Conservation (phyloP, 306 rosid genomes). For the Cercis canadensis region DNA sequence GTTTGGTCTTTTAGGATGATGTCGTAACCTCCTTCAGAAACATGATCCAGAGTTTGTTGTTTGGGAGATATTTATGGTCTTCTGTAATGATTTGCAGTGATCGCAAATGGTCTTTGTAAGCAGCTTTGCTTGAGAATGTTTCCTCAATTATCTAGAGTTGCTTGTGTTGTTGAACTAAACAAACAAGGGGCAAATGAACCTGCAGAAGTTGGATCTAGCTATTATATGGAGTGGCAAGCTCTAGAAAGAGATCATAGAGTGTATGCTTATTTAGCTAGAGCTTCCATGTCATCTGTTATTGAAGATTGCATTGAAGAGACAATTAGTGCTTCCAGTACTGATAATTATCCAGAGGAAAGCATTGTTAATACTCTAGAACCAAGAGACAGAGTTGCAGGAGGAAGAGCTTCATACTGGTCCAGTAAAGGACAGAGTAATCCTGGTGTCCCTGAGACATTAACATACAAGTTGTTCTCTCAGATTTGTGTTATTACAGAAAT, state of each 20-base stretch:
- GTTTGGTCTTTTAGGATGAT: conserved; percentile 1
- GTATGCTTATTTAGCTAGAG: conserved; percentile 58
- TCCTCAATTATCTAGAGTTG: conserved; percentile 73
- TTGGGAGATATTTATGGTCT: too few species aligned
- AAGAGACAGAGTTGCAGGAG: conserved; percentile 31
- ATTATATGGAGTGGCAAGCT: conserved; percentile 56
- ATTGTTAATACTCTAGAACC: conserved; percentile 69
- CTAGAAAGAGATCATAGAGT: conserved; percentile 70
- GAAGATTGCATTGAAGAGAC: conserved; percentile 61
- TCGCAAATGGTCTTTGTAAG: conserved; percentile 70
- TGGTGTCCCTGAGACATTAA: conserved; percentile 78
- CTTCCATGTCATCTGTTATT: conserved; percentile 34
- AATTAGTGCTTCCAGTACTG: conserved; percentile 90
- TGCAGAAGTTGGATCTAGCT: conserved; percentile 69
- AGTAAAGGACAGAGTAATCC: conserved; percentile 81
- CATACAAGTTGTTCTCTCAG: conserved; percentile 67
- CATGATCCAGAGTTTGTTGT: too few species aligned
- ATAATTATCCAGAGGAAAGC: conserved; percentile 81
- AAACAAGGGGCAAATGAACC: conserved; percentile 42
- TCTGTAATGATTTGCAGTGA: conserved; percentile 58
- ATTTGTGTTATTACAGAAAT: conserved; percentile 72
- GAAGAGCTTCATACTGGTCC: conserved; percentile 76
- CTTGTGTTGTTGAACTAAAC: conserved; percentile 59
- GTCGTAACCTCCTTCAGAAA: not conserved
- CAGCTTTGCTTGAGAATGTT: conserved; percentile 82